Conservation (phyloP, 2,329 filamentous ascomycete species). For the Phialophora tarda region DNA sequence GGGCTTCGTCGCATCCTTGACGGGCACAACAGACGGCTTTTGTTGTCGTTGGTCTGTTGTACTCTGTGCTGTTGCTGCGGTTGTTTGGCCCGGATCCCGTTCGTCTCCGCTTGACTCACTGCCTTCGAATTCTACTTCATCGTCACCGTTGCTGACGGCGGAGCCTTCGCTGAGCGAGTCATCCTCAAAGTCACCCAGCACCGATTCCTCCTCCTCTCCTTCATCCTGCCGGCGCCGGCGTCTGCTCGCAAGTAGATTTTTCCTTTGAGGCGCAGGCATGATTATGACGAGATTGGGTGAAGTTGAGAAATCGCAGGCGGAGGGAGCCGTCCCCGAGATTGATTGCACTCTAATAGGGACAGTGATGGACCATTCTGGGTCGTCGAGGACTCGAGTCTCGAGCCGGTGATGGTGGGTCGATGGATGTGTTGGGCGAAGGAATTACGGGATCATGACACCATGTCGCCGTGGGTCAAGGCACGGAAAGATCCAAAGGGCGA, state of each 20-base stretch:
- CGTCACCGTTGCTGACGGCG: slow-evolving; percentile 61
- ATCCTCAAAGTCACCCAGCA: slow-evolving; percentile 60
- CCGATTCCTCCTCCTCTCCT: slow-evolving; percentile 55
- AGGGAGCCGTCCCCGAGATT: slow-evolving; percentile 6
- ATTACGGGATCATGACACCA: slow-evolving; percentile 10
- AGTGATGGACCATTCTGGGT: slow-evolving; percentile 28
- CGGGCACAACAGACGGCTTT: background rate
- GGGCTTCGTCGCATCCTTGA: background rate
- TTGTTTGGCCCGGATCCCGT: slow-evolving; percentile 43
- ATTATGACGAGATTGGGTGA: slow-evolving; percentile 12
- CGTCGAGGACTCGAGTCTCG: slow-evolving; percentile 23
- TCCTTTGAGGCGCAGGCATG: slow-evolving; percentile 53
- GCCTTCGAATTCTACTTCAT: slow-evolving; percentile 64
- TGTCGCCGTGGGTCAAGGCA: slow-evolving; percentile 8
- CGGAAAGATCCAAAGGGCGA: background rate
- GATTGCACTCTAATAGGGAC: slow-evolving; percentile 8
- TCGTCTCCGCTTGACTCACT: slow-evolving; percentile 63
- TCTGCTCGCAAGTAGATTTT: slow-evolving; percentile 51
- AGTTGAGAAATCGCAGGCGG: background rate
- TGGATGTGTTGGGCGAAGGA: slow-evolving; percentile 3
- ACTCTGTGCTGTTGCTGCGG: slow-evolving; percentile 1
- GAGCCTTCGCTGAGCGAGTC: slow-evolving; percentile 69
- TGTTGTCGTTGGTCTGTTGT: slow-evolving; percentile 1
- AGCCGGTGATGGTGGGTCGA: slow-evolving; percentile 26
- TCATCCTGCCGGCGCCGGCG: slow-evolving; percentile 56